Percentiles rank a stretch among this genome's conserved stretches.
These are phyloP conservation scores for Yamadazyma trypodendri DNA, from an alignment of 1,139 yeast species.

Conservation along the genomic window DNA sequence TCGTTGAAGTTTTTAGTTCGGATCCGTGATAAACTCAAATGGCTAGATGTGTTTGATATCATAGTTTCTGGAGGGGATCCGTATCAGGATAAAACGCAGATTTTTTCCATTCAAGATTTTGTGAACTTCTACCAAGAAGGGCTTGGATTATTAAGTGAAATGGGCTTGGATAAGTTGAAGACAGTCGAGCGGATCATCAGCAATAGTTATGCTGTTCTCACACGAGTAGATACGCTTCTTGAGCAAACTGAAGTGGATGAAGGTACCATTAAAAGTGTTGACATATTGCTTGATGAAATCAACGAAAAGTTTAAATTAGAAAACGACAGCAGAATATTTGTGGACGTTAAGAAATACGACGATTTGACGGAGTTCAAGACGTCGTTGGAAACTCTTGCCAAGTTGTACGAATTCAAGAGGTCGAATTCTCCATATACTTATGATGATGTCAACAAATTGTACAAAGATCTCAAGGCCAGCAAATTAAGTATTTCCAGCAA, in stretches of 20 bases:
- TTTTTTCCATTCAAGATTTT: slow-evolving; percentile 38
- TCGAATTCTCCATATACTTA: slow-evolving; percentile 9
- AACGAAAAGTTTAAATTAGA: slow-evolving; percentile 14
- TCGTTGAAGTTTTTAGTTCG: slow-evolving; percentile 50
- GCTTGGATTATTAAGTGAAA: slow-evolving; percentile 27
- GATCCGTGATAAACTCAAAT: slow-evolving; percentile 46
- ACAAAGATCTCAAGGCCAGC: slow-evolving; percentile 23
- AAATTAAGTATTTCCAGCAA: slow-evolving; percentile 24
- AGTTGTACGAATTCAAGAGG: slow-evolving; percentile 11
- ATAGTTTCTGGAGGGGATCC: slow-evolving; percentile 45
- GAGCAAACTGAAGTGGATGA: slow-evolving; percentile 5
- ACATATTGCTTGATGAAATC: slow-evolving; percentile 15
- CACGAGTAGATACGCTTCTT: slow-evolving; percentile 26
- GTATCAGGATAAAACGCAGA: slow-evolving; percentile 30
- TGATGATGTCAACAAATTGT: slow-evolving; percentile 26
- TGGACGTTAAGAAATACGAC: slow-evolving; percentile 14
- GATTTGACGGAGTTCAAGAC: slow-evolving; percentile 14
- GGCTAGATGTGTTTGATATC: slow-evolving; percentile 43
- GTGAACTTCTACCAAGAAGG: slow-evolving; percentile 43
- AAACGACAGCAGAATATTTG: slow-evolving; percentile 13
- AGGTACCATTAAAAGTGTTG: slow-evolving; percentile 10
- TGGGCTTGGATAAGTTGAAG: slow-evolving; percentile 25
- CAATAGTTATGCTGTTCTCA: slow-evolving; percentile 30
- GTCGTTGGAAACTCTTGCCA: slow-evolving; percentile 13
- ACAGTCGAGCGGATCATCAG: slow-evolving; percentile 25